Evolutionary conservation across 2,329 filamentous ascomycete species (phyloP).

Genomic region (Talaromyces funiculosus): DNA sequence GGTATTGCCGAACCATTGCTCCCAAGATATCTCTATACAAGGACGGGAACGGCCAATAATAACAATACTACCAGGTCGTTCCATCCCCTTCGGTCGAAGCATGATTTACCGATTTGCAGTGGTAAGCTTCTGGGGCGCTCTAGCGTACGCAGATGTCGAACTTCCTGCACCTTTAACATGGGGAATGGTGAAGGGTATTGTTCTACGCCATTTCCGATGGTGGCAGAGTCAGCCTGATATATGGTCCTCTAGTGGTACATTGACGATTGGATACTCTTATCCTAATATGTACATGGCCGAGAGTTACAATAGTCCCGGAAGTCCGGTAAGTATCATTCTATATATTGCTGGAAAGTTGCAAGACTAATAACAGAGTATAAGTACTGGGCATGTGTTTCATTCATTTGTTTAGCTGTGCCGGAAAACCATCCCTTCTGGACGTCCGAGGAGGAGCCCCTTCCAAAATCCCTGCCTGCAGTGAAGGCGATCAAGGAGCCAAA

Average conservation of each 20-base stretch:
- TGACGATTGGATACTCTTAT: slow-evolving; percentile 9
- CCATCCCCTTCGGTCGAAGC: slow-evolving; percentile 10
- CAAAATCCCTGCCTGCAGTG: background rate
- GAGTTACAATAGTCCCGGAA: slow-evolving; percentile 17
- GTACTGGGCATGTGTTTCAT: slow-evolving; percentile 12
- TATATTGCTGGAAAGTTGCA: background rate
- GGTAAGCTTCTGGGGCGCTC: slow-evolving; percentile 17
- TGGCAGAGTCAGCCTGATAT: slow-evolving; percentile 13
- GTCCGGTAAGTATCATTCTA: background rate
- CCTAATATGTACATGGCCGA: slow-evolving; percentile 5
- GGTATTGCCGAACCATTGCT: slow-evolving; percentile 5
- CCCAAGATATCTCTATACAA: background rate
- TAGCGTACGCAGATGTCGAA: slow-evolving; percentile 7
- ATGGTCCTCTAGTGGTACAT: slow-evolving; percentile 4
- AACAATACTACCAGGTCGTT: background rate
- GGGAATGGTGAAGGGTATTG: slow-evolving; percentile 11
- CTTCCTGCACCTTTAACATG: slow-evolving; percentile 11
- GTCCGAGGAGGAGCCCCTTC: slow-evolving; percentile 9
- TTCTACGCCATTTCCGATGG: slow-evolving; percentile 15
- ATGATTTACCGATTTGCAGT: slow-evolving; percentile 17
- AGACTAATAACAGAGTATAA: slow-evolving; percentile 9
- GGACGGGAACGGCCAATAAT: background rate
- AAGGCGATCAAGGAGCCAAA: background rate
- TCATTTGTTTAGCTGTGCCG: background rate
- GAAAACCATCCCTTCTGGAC: slow-evolving; percentile 9